Evolutionary conservation across 2,329 filamentous ascomycete genomes (phyloP).

Genomic region (Xylariaceae sp.): DNA sequence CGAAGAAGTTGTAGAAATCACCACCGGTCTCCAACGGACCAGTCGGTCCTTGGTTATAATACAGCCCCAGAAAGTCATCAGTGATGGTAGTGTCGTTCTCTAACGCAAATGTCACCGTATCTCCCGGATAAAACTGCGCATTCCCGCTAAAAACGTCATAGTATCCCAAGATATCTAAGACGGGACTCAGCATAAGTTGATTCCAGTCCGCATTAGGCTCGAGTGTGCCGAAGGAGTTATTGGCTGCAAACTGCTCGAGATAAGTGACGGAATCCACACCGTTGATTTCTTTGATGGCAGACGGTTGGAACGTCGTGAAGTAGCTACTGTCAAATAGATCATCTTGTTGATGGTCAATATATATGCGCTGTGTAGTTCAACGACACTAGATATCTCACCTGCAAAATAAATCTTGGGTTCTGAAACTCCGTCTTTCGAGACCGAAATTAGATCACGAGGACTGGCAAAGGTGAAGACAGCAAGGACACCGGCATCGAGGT

Average conservation of each 20-base stretch:
- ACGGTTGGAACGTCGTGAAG: slow-evolving; percentile 16
- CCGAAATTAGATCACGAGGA: slow-evolving; percentile 26
- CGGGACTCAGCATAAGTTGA: slow-evolving; percentile 30
- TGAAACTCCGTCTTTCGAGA: slow-evolving; percentile 31
- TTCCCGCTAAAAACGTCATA: slow-evolving; percentile 30
- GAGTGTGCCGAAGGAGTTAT: slow-evolving; percentile 33
- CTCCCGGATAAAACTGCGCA: slow-evolving; percentile 34
- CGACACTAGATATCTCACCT: slow-evolving; percentile 6
- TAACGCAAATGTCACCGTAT: slow-evolving; percentile 5
- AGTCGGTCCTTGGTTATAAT: slow-evolving; percentile 15
- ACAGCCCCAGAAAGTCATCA: slow-evolving; percentile 3
- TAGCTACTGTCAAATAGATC: slow-evolving; percentile 16
- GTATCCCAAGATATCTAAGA: slow-evolving; percentile 22
- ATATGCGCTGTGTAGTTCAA: background rate
- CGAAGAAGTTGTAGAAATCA: slow-evolving; percentile 43
- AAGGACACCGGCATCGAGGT: slow-evolving; percentile 28
- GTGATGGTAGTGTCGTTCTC: slow-evolving; percentile 8
- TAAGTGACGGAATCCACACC: slow-evolving; percentile 24
- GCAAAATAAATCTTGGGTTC: slow-evolving; percentile 32
- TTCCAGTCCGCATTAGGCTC: slow-evolving; percentile 43
- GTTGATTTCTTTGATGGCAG: slow-evolving; percentile 32
- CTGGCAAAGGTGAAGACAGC: slow-evolving; percentile 31
- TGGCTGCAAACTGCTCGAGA: slow-evolving; percentile 28
- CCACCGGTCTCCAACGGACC: slow-evolving; percentile 36
- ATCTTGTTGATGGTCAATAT: slow-evolving; percentile 5